Evolutionary conservation across 1,139 yeast genomes (phyloP).

Genomic region (Taiozyma sp.): DNA sequence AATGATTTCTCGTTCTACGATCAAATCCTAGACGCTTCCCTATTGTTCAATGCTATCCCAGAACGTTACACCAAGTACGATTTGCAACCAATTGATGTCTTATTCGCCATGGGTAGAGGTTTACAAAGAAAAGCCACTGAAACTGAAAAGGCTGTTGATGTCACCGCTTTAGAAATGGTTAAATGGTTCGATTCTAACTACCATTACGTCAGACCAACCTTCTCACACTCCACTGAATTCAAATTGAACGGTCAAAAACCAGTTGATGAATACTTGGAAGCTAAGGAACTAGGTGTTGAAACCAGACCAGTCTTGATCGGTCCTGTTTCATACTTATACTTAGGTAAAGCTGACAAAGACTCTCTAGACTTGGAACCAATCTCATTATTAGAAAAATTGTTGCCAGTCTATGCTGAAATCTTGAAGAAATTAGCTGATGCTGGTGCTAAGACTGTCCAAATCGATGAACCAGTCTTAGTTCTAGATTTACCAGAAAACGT

Average conservation of each 20-base stretch:
- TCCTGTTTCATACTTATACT: slow-evolving; percentile 89
- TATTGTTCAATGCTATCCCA: slow-evolving; percentile 92
- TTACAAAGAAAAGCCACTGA: slow-evolving; percentile 95
- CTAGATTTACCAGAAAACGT: slow-evolving; percentile 85
- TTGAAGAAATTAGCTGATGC: slow-evolving; percentile 84
- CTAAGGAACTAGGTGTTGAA: slow-evolving; percentile 91
- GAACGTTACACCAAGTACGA: slow-evolving; percentile 93
- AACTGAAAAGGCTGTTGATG: slow-evolving; percentile 85
- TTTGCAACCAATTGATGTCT: slow-evolving; percentile 83
- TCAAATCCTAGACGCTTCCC: slow-evolving; percentile 89
- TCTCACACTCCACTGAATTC: slow-evolving; percentile 91
- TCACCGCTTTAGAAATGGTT: slow-evolving; percentile 98
- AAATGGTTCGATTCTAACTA: slow-evolving; percentile 99
- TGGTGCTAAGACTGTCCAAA: slow-evolving; percentile 93
- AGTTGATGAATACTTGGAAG: slow-evolving; percentile 95
- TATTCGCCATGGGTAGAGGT: slow-evolving; percentile 99
- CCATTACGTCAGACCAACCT: slow-evolving; percentile 99
- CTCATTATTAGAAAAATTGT: slow-evolving; percentile 75
- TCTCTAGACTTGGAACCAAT: slow-evolving; percentile 93
- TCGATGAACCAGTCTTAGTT: slow-evolving; percentile 96
- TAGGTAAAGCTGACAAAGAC: slow-evolving; percentile 99
- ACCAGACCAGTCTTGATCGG: slow-evolving; percentile 97
- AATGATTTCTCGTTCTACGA: slow-evolving; percentile 98
- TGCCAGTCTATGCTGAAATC: slow-evolving; percentile 90
- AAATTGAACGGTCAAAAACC: slow-evolving; percentile 96